These are phyloP conservation scores for Lycium barbarum DNA, from an alignment of 257 asterid genomes.

Conservation along the genomic window DNA sequence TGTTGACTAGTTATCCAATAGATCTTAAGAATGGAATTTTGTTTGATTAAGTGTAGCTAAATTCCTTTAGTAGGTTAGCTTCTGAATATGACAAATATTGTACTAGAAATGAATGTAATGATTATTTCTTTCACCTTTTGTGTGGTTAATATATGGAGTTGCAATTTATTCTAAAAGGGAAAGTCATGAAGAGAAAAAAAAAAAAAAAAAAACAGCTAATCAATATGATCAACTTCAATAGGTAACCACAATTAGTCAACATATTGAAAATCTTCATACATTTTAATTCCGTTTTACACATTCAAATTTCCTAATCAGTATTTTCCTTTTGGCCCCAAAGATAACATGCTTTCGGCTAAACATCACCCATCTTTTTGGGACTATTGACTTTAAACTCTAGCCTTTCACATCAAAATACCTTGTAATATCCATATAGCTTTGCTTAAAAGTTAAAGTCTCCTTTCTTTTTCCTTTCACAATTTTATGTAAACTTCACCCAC, in stretches of 20 bases:
- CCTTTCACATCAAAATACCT: neutral
- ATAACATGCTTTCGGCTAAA: constrained; percentile 29
- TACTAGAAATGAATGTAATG: neutral
- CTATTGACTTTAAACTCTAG: constrained; percentile 29
- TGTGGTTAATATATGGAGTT: neutral
- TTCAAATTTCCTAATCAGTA: neutral
- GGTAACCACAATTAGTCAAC: constrained; percentile 26
- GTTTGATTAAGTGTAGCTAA: neutral
- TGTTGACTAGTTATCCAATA: neutral
- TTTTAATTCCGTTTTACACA: neutral
- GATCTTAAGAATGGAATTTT: constrained; percentile 1
- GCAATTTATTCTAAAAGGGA: neutral
- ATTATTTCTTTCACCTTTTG: neutral
- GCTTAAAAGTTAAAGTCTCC: neutral
- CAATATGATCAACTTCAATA: constrained; percentile 17
- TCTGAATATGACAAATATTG: neutral
- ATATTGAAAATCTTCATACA: constrained; percentile 29
- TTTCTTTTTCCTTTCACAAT: constrained; percentile 23
- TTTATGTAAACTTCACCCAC: constrained; percentile 30
- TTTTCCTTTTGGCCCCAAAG: constrained; percentile 15
- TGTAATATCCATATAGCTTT: neutral
- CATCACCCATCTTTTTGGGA: neutral
- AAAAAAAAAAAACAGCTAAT: neutral
- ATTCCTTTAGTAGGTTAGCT: neutral
- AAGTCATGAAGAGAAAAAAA: neutral